Conservation (phyloP, 1,284 basidiomycete species). For the Stygiomarasmius scandens region DNA sequence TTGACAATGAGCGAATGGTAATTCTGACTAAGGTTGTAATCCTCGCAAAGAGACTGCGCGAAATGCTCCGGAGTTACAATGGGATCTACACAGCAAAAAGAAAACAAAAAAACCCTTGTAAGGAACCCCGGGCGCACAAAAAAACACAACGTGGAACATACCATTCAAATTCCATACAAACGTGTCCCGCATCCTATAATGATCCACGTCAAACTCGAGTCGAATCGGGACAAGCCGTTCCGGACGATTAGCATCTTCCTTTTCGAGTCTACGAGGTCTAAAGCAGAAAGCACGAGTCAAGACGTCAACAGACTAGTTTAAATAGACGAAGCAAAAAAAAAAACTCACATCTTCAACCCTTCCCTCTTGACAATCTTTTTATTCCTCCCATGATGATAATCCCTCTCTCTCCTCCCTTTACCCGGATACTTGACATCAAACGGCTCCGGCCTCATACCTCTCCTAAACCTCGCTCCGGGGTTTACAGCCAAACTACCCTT, state of each 20-base stretch:
- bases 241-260: conserved; percentile 60
- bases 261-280: conserved; percentile 65
- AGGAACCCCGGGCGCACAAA: conserved; percentile 1
- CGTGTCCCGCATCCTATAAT: conserved; percentile 92
- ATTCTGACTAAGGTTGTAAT: conserved; percentile 77
- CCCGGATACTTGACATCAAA: conserved; percentile 75
- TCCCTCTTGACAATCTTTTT: conserved; percentile 65
- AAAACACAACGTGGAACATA: conserved; percentile 36
- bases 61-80: conserved; percentile 89
- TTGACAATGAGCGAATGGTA: conserved; percentile 81
- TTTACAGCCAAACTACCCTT: conserved; percentile 36
- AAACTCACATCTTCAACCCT: conserved; percentile 69
- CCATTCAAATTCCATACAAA: conserved; percentile 97
- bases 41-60: conserved; percentile 89
- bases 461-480: conserved; percentile 31
- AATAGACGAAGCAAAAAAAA: conserved; percentile 17
- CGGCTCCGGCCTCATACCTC: conserved; percentile 47
- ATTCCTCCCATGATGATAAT: conserved; percentile 37
- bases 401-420: conserved; percentile 37
- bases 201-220: conserved; percentile 92
- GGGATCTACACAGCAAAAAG: conserved; percentile 59
- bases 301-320: conserved; percentile 16
- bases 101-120: not conserved
- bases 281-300: conserved; percentile 4
- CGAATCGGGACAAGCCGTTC: conserved; percentile 92